Conservation (phyloP, 805 yeast species). For the Sporopachydermia lactativora region DNA sequence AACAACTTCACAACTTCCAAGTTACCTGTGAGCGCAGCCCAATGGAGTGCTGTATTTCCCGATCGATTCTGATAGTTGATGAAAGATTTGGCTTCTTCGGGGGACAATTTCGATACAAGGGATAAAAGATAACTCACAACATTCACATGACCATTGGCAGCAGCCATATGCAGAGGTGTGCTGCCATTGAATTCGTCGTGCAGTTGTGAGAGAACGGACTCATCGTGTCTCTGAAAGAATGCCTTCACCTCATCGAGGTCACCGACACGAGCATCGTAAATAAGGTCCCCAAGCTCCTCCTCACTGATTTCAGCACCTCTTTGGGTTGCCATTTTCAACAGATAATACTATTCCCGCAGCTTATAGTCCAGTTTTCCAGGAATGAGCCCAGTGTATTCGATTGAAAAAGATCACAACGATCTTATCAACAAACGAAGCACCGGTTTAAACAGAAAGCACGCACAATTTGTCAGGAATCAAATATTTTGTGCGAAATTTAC, state of each 20-base stretch:
- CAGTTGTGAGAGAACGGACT: constrained; percentile 26
- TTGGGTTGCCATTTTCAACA: too few relatives aligned
- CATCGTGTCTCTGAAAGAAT: constrained; percentile 39
- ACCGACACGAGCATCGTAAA: constrained; percentile 78
- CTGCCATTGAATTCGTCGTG: constrained; percentile 50
- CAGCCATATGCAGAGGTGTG: constrained; percentile 88
- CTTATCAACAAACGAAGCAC: too few relatives aligned
- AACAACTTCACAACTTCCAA: constrained; percentile 51
- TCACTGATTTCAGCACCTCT: constrained; percentile 31
- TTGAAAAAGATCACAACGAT: too few relatives aligned
- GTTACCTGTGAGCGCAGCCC: constrained; percentile 92
- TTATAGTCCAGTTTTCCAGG: too few relatives aligned
- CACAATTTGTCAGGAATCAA: too few relatives aligned
- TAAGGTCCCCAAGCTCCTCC: constrained; percentile 73
- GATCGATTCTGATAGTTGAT: constrained; percentile 49
- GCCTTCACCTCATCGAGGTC: constrained; percentile 64
- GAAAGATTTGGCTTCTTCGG: constrained; percentile 27
- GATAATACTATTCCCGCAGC: too few relatives aligned
- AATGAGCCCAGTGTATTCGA: too few relatives aligned
- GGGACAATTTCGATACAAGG: constrained; percentile 22
- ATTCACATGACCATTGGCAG: constrained; percentile 82
- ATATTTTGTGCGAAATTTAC: too few relatives aligned
- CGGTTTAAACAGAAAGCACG: too few relatives aligned
- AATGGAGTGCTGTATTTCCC: constrained; percentile 91
- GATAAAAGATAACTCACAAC: constrained; percentile 47